phyloP scores from a whole-genome alignment of 148 eudicot genomes.

The Polygonum maritimum region DNA sequence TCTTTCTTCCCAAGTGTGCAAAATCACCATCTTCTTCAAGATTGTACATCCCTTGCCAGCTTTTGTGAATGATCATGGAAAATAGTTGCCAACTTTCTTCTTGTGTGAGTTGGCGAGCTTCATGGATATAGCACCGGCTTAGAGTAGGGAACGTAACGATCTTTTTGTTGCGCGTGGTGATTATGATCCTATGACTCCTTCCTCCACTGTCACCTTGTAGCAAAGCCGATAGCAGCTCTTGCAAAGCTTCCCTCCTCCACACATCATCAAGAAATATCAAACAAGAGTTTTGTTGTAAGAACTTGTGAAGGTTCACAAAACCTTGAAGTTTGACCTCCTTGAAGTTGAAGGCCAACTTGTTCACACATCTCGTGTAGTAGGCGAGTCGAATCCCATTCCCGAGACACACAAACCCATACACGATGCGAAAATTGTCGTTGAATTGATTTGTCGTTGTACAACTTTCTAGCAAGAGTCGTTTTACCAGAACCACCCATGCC shows the following conservation, averaged over 20 bases:
- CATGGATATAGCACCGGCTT: not conserved
- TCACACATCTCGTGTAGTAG: not conserved
- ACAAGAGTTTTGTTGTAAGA: not conserved
- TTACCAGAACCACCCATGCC: constrained; percentile 24
- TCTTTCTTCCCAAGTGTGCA: not conserved
- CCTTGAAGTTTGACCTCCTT: not conserved
- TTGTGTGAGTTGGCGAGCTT: not conserved
- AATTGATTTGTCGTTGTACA: constrained; percentile 1
- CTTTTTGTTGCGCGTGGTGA: not conserved
- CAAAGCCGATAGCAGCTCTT: not conserved
- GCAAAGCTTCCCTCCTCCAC: constrained; percentile 8
- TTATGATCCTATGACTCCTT: not conserved
- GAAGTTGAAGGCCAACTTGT: not conserved
- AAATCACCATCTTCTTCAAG: not conserved
- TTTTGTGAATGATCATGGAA: not conserved
- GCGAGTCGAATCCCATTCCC: not conserved
- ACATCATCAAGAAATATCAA: constrained; percentile 19
- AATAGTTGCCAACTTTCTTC: constrained; percentile 7
- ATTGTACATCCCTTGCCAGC: not conserved
- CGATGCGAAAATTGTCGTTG: constrained; percentile 8
- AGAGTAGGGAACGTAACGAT: not conserved
- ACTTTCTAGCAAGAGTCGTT: constrained; percentile 18
- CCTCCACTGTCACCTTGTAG: not conserved
- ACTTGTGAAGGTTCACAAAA: not conserved
- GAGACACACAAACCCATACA: constrained; percentile 22